These are phyloP conservation scores for Boletus tomentosulus DNA, from an alignment of 768 basidiomycete genomes.

Conservation along the genomic window DNA sequence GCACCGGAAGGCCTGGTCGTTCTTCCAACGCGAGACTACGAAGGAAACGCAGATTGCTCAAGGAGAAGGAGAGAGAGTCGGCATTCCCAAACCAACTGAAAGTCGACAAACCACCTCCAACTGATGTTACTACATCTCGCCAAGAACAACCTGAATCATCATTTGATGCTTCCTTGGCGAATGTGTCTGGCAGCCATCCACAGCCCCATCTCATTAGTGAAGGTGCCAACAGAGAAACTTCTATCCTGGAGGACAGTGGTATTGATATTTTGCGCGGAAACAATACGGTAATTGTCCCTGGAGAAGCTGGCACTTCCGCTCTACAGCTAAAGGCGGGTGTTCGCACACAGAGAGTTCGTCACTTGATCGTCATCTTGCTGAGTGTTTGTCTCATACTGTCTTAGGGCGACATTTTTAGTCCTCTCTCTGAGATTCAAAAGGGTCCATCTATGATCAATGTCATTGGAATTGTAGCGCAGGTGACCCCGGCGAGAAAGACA, in stretches of 20 bases:
- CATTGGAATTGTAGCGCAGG: conserved; percentile 30
- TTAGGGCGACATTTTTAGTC: conserved; percentile 27
- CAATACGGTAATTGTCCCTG: neutral
- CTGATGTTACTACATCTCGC: neutral
- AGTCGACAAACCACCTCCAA: neutral
- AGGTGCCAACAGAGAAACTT: neutral
- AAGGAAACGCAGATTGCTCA: conserved; percentile 15
- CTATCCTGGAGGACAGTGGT: neutral
- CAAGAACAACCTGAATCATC: conserved; percentile 3
- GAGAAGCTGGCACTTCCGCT: neutral
- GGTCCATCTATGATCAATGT: conserved; percentile 22
- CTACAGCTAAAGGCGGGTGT: conserved; percentile 18
- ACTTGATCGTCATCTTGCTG: neutral
- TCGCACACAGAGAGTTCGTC: conserved; percentile 28
- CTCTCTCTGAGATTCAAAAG: conserved; percentile 12
- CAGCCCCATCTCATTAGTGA: neutral
- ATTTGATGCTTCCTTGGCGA: neutral
- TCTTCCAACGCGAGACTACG: conserved; percentile 1
- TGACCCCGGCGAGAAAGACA: conserved; percentile 13
- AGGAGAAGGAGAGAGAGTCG: conserved; percentile 8
- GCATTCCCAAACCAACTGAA: neutral
- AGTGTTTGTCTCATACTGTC: neutral
- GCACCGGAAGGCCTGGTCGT: neutral
- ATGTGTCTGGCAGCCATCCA: neutral
- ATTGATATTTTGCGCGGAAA: neutral